Conservation (phyloP, 179 eudicot species). For the Vitellaria paradoxa region DNA sequence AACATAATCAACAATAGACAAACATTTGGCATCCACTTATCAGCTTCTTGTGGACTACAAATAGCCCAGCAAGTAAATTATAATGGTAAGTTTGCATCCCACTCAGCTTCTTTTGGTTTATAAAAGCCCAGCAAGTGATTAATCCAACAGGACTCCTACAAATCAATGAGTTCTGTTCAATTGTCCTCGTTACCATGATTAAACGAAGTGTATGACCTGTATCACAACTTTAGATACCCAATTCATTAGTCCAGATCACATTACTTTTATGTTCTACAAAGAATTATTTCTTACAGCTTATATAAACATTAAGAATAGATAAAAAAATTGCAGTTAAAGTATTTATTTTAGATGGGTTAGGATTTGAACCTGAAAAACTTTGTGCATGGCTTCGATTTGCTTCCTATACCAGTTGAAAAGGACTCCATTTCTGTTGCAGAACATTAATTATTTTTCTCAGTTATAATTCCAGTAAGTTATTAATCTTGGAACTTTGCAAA, state of each 20-base stretch:
- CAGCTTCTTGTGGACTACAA: slow-evolving; percentile 8
- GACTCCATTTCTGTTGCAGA: slow-evolving; percentile 60
- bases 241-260: slow-evolving; percentile 59
- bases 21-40: neutral
- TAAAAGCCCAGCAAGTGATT: slow-evolving; percentile 12
- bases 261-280: slow-evolving; percentile 23
- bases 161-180: slow-evolving; percentile 27
- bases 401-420: slow-evolving; percentile 61
- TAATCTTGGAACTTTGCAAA: slow-evolving; percentile 26
- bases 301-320: slow-evolving; percentile 27
- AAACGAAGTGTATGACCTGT: slow-evolving; percentile 42
- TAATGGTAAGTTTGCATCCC: slow-evolving; percentile 12
- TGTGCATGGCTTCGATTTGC: slow-evolving; percentile 80
- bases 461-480: slow-evolving; percentile 34
- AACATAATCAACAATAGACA: neutral
- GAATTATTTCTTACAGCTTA: slow-evolving; percentile 23
- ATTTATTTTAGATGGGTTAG: slow-evolving; percentile 43
- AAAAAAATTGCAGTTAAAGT: slow-evolving; percentile 33
- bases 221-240: slow-evolving; percentile 51
- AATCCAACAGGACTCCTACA: slow-evolving; percentile 2
- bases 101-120: slow-evolving; percentile 12
- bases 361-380: slow-evolving; percentile 69
- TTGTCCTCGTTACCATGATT: slow-evolving; percentile 35
- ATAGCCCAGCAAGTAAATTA: slow-evolving; percentile 9
- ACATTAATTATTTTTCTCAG: slow-evolving; percentile 48